Evolutionary conservation across 2,329 filamentous ascomycete genomes (phyloP).

Genomic region (Trichophyton mentagrophytes): DNA sequence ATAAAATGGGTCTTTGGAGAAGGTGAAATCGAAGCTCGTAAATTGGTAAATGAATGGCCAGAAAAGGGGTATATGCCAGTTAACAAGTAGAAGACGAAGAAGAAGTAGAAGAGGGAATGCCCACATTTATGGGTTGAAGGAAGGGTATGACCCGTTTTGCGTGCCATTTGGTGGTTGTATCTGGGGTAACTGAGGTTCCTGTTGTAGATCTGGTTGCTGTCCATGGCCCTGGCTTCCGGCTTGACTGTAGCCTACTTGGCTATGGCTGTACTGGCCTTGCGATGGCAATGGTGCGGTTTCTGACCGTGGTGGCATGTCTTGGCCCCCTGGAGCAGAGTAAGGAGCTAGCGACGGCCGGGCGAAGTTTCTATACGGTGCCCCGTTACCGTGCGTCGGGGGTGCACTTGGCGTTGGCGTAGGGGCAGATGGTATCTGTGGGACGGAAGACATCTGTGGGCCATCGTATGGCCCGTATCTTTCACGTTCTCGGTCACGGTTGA

Average conservation of each 20-base stretch:
- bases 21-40: neutral
- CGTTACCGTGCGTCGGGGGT: slow-evolving; percentile 1
- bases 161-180: neutral
- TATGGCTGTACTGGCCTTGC: neutral
- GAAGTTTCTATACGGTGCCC: slow-evolving; percentile 8
- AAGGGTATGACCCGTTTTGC: neutral
- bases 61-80: neutral
- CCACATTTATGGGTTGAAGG: neutral
- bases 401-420: slow-evolving; percentile 7
- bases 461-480: neutral
- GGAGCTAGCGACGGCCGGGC: slow-evolving; percentile 2
- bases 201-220: neutral
- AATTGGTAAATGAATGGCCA: neutral
- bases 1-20: neutral
- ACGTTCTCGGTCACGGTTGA: neutral
- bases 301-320: neutral
- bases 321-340: neutral
- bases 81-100: neutral
- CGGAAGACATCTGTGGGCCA: neutral
- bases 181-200: neutral
- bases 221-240: neutral
- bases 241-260: neutral
- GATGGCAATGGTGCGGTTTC: slow-evolving; percentile 8
- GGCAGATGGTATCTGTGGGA: neutral
- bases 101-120: neutral